Base-by-base conservation (phyloP, 2,329 filamentous ascomycete species). In the Clonostachys chloroleuca region DNA sequence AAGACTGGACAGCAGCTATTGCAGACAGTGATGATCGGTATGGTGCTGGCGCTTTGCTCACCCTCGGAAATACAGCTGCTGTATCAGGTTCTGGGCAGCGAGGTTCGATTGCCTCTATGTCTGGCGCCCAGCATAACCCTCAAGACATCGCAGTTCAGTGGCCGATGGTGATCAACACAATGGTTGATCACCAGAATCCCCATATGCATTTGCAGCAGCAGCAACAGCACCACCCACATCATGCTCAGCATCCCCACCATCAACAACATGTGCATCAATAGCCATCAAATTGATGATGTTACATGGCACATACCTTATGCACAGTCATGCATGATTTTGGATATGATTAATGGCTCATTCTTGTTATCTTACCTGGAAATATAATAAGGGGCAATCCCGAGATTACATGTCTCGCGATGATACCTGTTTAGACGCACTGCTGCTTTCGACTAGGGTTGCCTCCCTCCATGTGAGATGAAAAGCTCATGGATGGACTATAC, bases 1-100 rank as follows among this genome's bases (percentile, higher is more conserved):
- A 76, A 14, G 73, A 79, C 59, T 81, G 77, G 77, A 73, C 75
- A 9, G 66, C 70, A 1, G 73, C 75, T 46, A 72, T 80, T 30
- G 67, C 71, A 34, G 71, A 76, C 52, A 72, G 61, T 34, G 72
- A 75, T 48, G 73, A 77, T 41, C 66, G 72, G 20, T 78, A 73
- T 57, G 73, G 71, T 49, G 74, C 74, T 30, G 73, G 66, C 42
- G 69, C 75, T 13, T 60, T 79, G 12, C 61, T 80, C 51, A 73
- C 69, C 1, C 61, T 79, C 5, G 74, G 72, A 4, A 61, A 60
- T 16, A 62, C 46, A 34, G 47, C 56, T 36, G 34, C 53, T 6
- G 24, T n/a, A 13, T 37, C 49, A 34, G 39, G 52, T 13, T 30
- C 42, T 33, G 42, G 24, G 14, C 30, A 18, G 4, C 17, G 42